Base-by-base conservation (phyloP, 192 early-diverging fungal species). In the Bifiguratus adelaidae region DNA sequence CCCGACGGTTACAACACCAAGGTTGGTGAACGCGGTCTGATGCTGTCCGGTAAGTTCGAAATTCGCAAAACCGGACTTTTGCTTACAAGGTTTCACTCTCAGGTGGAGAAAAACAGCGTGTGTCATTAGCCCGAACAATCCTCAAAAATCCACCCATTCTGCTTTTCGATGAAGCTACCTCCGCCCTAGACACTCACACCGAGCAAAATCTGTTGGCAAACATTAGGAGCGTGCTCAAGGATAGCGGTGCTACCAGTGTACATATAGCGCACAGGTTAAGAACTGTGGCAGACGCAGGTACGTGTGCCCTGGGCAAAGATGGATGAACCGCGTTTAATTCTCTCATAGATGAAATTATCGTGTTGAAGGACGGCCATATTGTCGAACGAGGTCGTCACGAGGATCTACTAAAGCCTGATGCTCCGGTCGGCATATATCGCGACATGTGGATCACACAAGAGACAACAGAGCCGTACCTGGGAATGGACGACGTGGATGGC, bases 241-340 rank as follows among this genome's bases (percentile, higher is more conserved):
- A 73, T 48, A 70, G 71, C 13, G 52, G 71, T 12, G 71, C 85
- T 44, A 97, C 95, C 4, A 88, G 87, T 37, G 75, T 99, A 7
- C 92, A 92, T 63, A 85, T 99, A 64, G 95, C 96, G 0, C 96
- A 99, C 56, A 70, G 93, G 3, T 58, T 99, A 56, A 70, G 82
- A 25, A 94, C 96, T 4, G 85, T 97, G 61, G 75, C 79, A 47
- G 85, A 91, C 55, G 89, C 85, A 30, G 76, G 76, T 74, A 71
- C 38, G 48, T 29, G 12, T 28, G 12, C 7, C 11, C 9, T 9
- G 8, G 24, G 4, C 42, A 25, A 28, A 4, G 11, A 29, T 45
- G 21, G 20, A 19, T 23, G 29, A 7, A 20, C 20, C 5, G 23
- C 42, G 19, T 26, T 19, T 33, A n/a, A 19, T 44, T 44, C 21